Evolutionary conservation across 805 yeast genomes (phyloP).

Genomic region (Lipomyces lipofer): DNA sequence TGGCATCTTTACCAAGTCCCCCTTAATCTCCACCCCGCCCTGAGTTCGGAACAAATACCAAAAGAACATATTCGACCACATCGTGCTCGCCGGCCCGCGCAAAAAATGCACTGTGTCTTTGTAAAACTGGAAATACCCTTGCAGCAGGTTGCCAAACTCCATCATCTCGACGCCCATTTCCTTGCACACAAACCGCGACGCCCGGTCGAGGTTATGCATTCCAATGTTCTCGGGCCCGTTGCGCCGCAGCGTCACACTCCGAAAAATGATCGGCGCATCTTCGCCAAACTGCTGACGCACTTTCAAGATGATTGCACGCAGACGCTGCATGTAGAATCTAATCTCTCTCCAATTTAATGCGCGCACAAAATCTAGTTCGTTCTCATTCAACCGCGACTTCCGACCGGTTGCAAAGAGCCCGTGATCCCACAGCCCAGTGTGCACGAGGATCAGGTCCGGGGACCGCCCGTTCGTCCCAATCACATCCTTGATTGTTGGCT

Average conservation of each 20-base stretch:
- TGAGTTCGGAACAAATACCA: slow-evolving; percentile 6
- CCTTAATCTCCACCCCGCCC: slow-evolving; percentile 8
- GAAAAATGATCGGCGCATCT: slow-evolving; percentile 10
- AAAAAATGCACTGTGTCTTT: slow-evolving; percentile 3
- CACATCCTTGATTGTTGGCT: background rate
- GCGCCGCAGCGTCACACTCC: slow-evolving; percentile 2
- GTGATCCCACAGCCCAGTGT: slow-evolving; percentile 15
- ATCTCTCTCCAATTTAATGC: slow-evolving; percentile 8
- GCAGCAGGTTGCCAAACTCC: slow-evolving; percentile 7
- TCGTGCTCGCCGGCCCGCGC: slow-evolving; percentile 5
- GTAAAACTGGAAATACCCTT: slow-evolving; percentile 2
- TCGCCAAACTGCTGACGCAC: slow-evolving; percentile 6
- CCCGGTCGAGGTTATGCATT: slow-evolving; percentile 8
- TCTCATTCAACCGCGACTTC: no score
- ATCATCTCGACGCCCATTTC: slow-evolving; percentile 4
- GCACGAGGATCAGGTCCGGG: slow-evolving; percentile 14
- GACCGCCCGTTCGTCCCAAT: slow-evolving; percentile 4
- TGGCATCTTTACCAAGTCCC: background rate
- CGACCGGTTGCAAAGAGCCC: background rate
- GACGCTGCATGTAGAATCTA: slow-evolving; percentile 9
- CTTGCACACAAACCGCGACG: background rate
- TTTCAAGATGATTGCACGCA: background rate
- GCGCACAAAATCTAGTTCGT: background rate
- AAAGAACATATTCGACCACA: slow-evolving; percentile 10
- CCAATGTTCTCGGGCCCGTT: background rate